phyloP scores from a whole-genome alignment of 2,329 filamentous ascomycete genomes.

The Dryadomyces quercivorus region DNA sequence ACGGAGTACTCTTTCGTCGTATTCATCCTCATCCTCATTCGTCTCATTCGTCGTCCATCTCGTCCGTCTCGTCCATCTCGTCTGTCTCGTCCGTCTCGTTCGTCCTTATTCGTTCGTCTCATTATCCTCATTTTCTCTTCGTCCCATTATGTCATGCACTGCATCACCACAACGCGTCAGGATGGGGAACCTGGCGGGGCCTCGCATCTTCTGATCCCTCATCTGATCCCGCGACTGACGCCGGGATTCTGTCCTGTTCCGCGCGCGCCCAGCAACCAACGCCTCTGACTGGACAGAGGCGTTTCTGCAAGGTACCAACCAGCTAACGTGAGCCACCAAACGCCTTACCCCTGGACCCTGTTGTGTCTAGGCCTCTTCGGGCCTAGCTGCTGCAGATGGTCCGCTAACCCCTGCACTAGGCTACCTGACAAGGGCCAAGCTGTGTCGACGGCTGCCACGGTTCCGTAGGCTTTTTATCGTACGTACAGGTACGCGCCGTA shows the following conservation, averaged over 20 bases:
- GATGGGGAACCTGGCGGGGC: not conserved
- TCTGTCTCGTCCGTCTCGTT: too few relatives aligned
- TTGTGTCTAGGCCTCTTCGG: not conserved
- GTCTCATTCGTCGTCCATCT: too few relatives aligned
- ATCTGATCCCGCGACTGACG: not conserved
- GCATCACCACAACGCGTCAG: not conserved
- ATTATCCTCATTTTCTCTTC: too few relatives aligned
- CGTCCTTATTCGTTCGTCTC: too few relatives aligned
- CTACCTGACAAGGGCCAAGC: not conserved
- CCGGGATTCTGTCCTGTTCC: not conserved
- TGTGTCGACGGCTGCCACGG: too few relatives aligned
- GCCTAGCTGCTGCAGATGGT: not conserved
- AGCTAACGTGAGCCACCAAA: conserved; percentile 8
- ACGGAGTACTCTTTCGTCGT: too few relatives aligned
- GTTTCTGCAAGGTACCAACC: conserved; percentile 10
- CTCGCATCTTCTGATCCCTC: not conserved
- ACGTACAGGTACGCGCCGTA: too few relatives aligned
- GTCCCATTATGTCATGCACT: not conserved
- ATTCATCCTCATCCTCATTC: too few relatives aligned
- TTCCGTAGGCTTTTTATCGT: too few relatives aligned
- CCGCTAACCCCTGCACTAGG: not conserved
- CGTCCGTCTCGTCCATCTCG: too few relatives aligned
- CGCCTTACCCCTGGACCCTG: conserved; percentile 4
- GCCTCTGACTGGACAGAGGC: not conserved
- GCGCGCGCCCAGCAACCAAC: not conserved